Evolutionary conservation across 495 filamentous ascomycete genomes (phyloP), one percentile per base, ranked within the genome.

Genomic region (Margaritispora aquatica): DNA sequence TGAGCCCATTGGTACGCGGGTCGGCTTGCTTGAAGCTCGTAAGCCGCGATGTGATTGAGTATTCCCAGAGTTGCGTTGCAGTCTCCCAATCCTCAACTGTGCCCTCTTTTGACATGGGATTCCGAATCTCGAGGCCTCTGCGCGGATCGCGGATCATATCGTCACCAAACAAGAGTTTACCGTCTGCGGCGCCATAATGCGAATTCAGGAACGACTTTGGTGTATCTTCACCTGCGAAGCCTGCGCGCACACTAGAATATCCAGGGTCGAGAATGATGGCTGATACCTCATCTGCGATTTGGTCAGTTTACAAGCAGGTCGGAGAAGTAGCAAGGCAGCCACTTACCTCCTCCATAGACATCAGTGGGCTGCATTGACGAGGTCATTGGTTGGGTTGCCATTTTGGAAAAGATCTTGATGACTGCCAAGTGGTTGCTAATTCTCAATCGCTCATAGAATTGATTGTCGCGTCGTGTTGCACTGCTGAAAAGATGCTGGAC

Each of bases 11-110:
- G 10, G 55, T 62, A 56, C 84, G 83, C 1, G 89, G 83, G 22
- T 86, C 80, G 15, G 77, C 75, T 59, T 73, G 81, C 74, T 77
- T 86, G 61, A 72, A 76, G 69, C 79, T 85, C n/a, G 80, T 93
- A 63, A 88, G 83, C 68, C 84, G 84, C 64, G 83, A 95, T 64
- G 80, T 91, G 71, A 89, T 89, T 61, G 83, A 86, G 72, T 83
- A 92, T 69, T 96, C 90, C 94, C 93, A 97, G 23, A 97, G 69
- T 70, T 85, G 86, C 54, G 88, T 84, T 22, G 92, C 94, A 56
- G 85, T 86, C 59, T 97, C 95, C 94, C 94, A 97, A 71, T 98
- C 93, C 71, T 95, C 89, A 51, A 97, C 95, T 26, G 89, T 82
- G 62, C 92, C 91, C 70, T 97, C 93, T 66, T 84, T 83, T 65